Base-by-base conservation (phyloP, 805 yeast genomes). In the Metschnikowia reukaufii region DNA sequence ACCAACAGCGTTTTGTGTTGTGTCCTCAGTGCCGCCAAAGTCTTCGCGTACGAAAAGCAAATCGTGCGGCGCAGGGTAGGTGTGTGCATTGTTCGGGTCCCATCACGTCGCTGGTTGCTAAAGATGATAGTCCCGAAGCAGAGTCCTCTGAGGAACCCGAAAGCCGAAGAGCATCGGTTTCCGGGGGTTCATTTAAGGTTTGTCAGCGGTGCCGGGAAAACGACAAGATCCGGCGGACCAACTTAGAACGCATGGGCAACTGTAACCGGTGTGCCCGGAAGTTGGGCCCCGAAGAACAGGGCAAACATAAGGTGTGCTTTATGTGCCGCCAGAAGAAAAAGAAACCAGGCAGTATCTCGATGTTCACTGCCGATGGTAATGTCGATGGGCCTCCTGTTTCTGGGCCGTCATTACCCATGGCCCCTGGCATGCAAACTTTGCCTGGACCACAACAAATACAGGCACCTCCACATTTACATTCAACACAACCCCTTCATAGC, bases 71-170 rank as follows among this genome's bases (percentile, higher is more conserved):
- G 10, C 76, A 73, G 52, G 88, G 88, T 0, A 76, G 76, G 55
- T 83, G 88, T 65, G 85, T 83, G 13, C 88, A 83, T 58, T 83
- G 88, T 51, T 71, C 82, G 1, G 86, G 86, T 2, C 81, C 83
- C 6, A 60, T 73, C 6, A 73, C 70, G 45, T 68, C 75, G 1
- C 66, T 70, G 45, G 68, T 71, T 23, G 62, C 68, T 25, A 59
- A 66, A 13, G 64, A 60, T 20, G 67, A 64, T 25, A 59, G 55
- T 9, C 44, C 45, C 27, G 49, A 44, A 6, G 51, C 44, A 20
- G 49, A 49, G 29, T 54, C 50, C n/a, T 45, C 49, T n/a, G 53
- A 42, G 44, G 56, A 48, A 3, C 36, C 37, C n/a, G 48, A 39
- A 4, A 33, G 39, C 25, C 59, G 58, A 47, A 62, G 60, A 31